These are phyloP conservation scores for Botrytis paeoniae DNA, from an alignment of 2,329 filamentous ascomycete genomes.

Conservation along the genomic window DNA sequence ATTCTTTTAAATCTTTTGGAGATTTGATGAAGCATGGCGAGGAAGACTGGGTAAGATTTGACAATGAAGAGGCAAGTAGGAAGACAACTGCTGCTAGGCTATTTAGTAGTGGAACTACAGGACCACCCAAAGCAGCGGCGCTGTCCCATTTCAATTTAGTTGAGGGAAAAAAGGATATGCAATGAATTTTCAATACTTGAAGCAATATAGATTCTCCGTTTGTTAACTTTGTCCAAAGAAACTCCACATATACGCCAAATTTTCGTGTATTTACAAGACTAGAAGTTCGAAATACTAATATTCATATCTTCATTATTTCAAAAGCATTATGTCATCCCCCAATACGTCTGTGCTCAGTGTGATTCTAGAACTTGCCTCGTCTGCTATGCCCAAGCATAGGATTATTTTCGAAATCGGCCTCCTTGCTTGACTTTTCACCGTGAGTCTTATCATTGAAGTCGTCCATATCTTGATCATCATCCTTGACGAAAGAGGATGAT, in stretches of 20 bases:
- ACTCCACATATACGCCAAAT: no score
- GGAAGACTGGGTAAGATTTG: conserved; percentile 31
- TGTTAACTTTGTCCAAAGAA: not conserved
- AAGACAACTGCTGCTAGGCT: conserved; percentile 45
- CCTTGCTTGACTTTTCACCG: not conserved
- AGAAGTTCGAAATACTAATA: not conserved
- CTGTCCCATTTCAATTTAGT: conserved; percentile 40
- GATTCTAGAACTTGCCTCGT: not conserved
- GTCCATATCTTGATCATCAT: no score
- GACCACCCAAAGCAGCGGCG: conserved; percentile 45
- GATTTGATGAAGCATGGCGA: conserved; percentile 30
- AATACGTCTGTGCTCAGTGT: not conserved
- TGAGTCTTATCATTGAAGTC: not conserved
- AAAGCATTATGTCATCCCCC: not conserved
- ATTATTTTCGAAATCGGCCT: not conserved
- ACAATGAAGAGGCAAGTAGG: conserved; percentile 29
- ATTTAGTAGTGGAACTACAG: conserved; percentile 55
- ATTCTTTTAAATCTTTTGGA: conserved; percentile 28
- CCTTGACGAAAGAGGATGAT: no score
- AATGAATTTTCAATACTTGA: not conserved
- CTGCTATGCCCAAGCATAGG: not conserved
- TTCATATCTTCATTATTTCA: not conserved
- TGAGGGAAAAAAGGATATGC: not conserved
- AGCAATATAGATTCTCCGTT: not conserved
- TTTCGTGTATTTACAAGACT: no score